Evolutionary conservation across 2,329 filamentous ascomycete species (phyloP), one percentile per base, ranked within the genome.

Genomic region (Cyphellophora europaea): DNA sequence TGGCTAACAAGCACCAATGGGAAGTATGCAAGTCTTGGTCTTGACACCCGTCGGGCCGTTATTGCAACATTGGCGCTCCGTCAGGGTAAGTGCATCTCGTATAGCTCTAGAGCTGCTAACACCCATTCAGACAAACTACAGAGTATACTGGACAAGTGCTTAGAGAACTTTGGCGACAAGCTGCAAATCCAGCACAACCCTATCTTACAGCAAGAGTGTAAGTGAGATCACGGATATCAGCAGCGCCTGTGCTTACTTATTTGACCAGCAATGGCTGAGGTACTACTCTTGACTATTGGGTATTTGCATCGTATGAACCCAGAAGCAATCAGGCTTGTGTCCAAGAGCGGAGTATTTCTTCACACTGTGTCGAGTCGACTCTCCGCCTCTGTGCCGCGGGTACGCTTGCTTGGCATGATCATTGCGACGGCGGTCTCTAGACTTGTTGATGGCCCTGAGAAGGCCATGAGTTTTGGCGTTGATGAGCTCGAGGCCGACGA

Each of bases 171-270:
- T 55, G 84, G 85, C 1, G 88, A 95, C 49, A 76, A 82, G 32
- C 65, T 96, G 8, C 93, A 87, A 50, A 86, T 96, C 48, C 82
- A 77, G 38, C 87, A 96, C 57, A 75, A 82, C 0, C 79, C 88
- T 4, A 74, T 82, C n/a, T 53, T 91, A 25, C 82, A 88, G 51
- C 91, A 98, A 69, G 85, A 96, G 71, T 81, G 86, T 83, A 60
- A 48, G 59, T 52, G 45, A 30, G 34, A 19, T 30, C 27, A 15
- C 17, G 12, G 6, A 32, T 32, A 12, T 10, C 15, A 12, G 37
- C 19, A 38, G 35, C 43, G 33, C 44, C 38, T 43, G 42, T 48
- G 42, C 47, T 49, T 47, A 49, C 42, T 19, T 42, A 11, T 43
- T 8, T 27, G 36, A 19, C 31, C 19, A 38, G 86, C 78, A 16